These are phyloP conservation scores for Pseudogymnoascus sp. DNA, from an alignment of 2,329 filamentous ascomycete species.

Conservation along the genomic window DNA sequence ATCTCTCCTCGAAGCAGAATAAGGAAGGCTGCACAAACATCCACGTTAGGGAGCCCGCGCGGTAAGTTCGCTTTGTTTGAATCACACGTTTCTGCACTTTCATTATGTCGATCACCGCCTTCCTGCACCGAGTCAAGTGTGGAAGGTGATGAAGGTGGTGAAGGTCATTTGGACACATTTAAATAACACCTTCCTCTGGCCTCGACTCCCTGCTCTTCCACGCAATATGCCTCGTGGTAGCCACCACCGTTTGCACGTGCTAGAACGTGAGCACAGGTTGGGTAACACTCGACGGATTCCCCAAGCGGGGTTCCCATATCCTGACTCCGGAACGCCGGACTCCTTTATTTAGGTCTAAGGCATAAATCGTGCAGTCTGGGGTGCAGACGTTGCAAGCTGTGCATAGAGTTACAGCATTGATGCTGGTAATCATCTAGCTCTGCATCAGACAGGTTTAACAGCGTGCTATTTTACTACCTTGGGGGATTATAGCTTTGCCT, in stretches of 20 bases:
- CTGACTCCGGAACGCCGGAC: background rate
- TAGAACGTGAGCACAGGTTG: background rate
- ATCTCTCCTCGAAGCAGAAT: background rate
- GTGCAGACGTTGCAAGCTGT: background rate
- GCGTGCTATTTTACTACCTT: background rate
- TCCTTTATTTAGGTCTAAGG: background rate
- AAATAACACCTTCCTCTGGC: background rate
- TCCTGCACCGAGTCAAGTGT: background rate
- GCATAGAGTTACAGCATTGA: background rate
- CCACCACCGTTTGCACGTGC: background rate
- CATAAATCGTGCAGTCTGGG: constrained; percentile 1
- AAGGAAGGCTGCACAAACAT: background rate
- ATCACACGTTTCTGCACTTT: background rate
- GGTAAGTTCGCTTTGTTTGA: background rate
- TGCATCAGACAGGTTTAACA: background rate
- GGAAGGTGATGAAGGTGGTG: background rate
- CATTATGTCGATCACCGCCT: background rate
- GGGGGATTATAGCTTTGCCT: background rate
- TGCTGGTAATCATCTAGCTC: background rate
- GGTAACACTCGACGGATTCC: background rate
- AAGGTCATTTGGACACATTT: background rate
- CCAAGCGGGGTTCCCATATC: background rate
- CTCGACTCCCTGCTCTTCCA: background rate
- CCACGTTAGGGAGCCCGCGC: background rate
- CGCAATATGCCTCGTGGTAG: background rate